phyloP scores from a whole-genome alignment of 768 basidiomycete genomes.

The Saitozyma sp. region DNA sequence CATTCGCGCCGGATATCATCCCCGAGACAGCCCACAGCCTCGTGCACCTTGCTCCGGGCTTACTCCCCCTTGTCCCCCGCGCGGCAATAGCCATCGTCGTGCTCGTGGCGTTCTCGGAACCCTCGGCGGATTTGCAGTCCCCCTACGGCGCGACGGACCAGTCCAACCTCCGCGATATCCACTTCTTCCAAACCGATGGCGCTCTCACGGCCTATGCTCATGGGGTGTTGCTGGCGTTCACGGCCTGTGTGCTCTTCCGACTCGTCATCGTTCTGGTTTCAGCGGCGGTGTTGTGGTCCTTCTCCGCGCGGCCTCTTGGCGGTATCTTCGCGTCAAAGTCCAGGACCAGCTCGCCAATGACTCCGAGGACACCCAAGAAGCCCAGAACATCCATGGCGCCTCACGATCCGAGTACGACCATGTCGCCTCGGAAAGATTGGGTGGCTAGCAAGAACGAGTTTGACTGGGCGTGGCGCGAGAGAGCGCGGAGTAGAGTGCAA shows the following conservation, averaged over 20 bases:
- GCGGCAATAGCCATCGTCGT: constrained; percentile 73
- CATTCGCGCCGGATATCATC: constrained; percentile 61
- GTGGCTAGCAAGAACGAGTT: constrained; percentile 56
- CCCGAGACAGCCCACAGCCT: constrained; percentile 84
- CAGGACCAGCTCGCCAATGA: constrained; percentile 1
- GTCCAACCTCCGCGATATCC: constrained; percentile 60
- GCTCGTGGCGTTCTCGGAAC: constrained; percentile 64
- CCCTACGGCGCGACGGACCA: constrained; percentile 56
- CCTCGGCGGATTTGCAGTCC: constrained; percentile 58
- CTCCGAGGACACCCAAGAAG: constrained; percentile 18
- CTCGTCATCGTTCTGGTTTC: constrained; percentile 67
- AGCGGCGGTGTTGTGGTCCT: constrained; percentile 76
- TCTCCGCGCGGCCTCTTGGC: constrained; percentile 73
- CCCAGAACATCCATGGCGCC: constrained; percentile 14
- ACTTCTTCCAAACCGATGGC: constrained; percentile 70
- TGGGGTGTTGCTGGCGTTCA: constrained; percentile 77
- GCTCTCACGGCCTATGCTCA: constrained; percentile 72
- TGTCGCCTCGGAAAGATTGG: constrained; percentile 34
- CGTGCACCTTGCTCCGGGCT: constrained; percentile 79
- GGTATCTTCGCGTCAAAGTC: constrained; percentile 59
- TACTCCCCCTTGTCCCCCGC: constrained; percentile 77
- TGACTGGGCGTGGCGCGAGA: constrained; percentile 77
- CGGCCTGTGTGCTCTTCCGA: constrained; percentile 77
- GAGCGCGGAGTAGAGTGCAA: constrained; percentile 68
- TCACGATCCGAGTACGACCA: constrained; percentile 32